A percentile compares a stretch with the other conserved stretches of the same genome.
phyloP scores from a whole-genome alignment of 148 eudicot species.

The Rheum nobile region DNA sequence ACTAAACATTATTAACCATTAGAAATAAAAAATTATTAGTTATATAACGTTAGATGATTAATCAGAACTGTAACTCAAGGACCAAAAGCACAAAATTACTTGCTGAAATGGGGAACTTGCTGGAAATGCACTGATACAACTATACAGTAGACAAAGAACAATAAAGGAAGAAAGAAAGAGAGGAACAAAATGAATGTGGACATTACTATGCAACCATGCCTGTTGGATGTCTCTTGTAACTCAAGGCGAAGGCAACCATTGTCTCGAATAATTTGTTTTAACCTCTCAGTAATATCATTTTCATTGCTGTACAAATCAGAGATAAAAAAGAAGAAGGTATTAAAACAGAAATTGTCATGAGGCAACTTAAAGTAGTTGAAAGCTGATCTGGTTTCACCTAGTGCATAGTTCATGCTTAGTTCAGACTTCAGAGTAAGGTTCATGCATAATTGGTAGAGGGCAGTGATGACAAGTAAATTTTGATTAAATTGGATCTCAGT shows the following conservation, averaged over 20 bases:
- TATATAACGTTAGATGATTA: not conserved
- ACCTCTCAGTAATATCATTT: constrained; percentile 74
- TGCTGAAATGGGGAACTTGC: no score
- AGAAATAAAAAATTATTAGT: not conserved
- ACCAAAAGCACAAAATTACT: not conserved
- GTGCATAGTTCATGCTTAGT: not conserved
- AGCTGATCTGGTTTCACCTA: not conserved
- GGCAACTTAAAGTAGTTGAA: not conserved
- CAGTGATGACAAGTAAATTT: constrained; percentile 1
- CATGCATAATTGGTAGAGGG: not conserved
- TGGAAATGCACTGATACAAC: not conserved
- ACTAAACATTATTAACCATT: constrained; percentile 22
- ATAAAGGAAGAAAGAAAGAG: not conserved
- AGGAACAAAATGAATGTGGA: not conserved
- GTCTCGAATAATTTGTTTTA: constrained; percentile 57
- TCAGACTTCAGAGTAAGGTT: not conserved
- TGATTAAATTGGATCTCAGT: not conserved
- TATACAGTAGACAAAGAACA: not conserved
- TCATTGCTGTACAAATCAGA: constrained; percentile 60
- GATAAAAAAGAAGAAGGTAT: not conserved
- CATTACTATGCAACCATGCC: constrained; percentile 43
- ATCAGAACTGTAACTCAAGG: not conserved
- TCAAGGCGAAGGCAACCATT: constrained; percentile 62
- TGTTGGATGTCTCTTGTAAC: constrained; percentile 33
- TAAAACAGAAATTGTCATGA: not conserved